Evolutionary conservation across 2,329 filamentous ascomycete genomes (phyloP).

Genomic region (Hymenoscyphus occultus): DNA sequence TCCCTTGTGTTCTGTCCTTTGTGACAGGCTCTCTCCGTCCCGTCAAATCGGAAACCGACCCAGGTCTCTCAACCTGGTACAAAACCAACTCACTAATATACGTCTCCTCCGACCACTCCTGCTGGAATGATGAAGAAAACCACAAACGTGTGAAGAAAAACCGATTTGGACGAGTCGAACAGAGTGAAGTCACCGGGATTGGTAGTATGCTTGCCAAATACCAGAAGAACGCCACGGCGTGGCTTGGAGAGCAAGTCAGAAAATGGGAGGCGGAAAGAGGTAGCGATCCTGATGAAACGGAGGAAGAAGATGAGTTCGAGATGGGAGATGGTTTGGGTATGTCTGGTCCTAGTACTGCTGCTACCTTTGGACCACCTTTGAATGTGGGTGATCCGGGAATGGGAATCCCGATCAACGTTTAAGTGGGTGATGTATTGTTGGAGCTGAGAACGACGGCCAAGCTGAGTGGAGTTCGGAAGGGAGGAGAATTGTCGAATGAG

Average conservation of each 20-base stretch:
- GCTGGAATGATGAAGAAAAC: constrained; percentile 66
- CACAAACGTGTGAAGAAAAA: constrained; percentile 57
- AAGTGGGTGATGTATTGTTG: not conserved
- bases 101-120: constrained; percentile 70
- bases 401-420: not conserved
- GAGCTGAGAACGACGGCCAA: not conserved
- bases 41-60: constrained; percentile 74
- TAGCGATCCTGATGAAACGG: constrained; percentile 18
- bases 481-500: not conserved
- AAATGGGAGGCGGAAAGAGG: not conserved
- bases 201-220: constrained; percentile 43
- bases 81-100: constrained; percentile 76
- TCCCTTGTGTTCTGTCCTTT: constrained; percentile 76
- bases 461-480: not conserved
- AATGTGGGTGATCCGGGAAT: not conserved
- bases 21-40: constrained; percentile 74
- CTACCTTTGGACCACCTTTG: not conserved
- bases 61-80: constrained; percentile 77
- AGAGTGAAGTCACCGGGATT: constrained; percentile 52
- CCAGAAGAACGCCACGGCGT: constrained; percentile 11
- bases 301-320: constrained; percentile 12
- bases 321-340: not conserved
- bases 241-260: constrained; percentile 18
- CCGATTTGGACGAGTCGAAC: constrained; percentile 57
- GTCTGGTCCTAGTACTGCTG: not conserved